Evolutionary conservation across 805 yeast species (phyloP), one percentile per base, ranked within the genome.

Genomic region (Saccharomycopsis olivae): DNA sequence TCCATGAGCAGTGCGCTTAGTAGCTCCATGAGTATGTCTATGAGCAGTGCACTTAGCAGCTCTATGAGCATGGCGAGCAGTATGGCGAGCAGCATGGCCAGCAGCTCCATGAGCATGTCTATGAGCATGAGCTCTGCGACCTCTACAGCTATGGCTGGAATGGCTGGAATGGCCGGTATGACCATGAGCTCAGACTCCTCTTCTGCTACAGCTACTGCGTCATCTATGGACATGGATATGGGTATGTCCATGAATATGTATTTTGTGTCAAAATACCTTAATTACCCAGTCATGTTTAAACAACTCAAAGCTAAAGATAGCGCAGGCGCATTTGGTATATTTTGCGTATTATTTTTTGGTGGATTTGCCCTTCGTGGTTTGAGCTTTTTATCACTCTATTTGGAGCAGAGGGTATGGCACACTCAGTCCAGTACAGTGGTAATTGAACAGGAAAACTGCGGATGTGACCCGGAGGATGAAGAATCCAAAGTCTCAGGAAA

Each of bases 321-420:
- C 19, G 86, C 68, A 8, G 68, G 69, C 38, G 87, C 84, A 0
- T 82, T 82, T 55, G 94, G 89, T 18, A 79, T 82, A 13, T 82
- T 81, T 52, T 59, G 75, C 27, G 59, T 77, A 11, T 53, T 82
- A 17, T 72, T 82, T 53, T 70, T 69, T 20, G 60, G 72, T 2
- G 76, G 78, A 1, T 71, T 82, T 51, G 60, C 68, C 28, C 65
- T 76, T 44, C 70, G 82, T 53, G 78, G 82, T 2, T 39, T 77
- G 5, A 68, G 71, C 33, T 80, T 79, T 53, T 47, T 69, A 16
- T 67, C 74, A 42, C 69, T 76, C 50, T 81, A 79, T 52, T 52
- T 82, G 43, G 89, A 82, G 52, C 80, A 75, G 47, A 69, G 62
- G 44, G 79, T 82, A 36, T 81, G 71, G 73, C 67, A 60, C 50